Evolutionary conservation across 1,284 basidiomycete genomes (phyloP).

Genomic region (Heterobasidion annosum): DNA sequence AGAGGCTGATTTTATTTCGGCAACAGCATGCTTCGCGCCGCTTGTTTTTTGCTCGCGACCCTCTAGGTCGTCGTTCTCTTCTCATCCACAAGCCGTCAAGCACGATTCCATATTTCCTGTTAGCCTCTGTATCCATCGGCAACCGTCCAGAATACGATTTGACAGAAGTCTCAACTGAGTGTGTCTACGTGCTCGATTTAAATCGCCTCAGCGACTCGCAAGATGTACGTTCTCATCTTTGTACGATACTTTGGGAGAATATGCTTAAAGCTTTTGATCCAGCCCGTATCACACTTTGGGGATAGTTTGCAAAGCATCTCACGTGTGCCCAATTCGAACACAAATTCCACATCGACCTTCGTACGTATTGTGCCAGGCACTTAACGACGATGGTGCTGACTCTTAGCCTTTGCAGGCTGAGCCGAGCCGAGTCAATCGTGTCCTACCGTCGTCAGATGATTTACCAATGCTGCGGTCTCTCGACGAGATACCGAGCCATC

Average conservation of each 20-base stretch:
- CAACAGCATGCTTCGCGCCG: conserved; percentile 34
- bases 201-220: conserved; percentile 11
- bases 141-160: conserved; percentile 31
- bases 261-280: neutral
- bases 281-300: conserved; percentile 26
- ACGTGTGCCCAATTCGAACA: neutral
- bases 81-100: conserved; percentile 54
- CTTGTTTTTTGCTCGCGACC: conserved; percentile 81
- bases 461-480: conserved; percentile 24
- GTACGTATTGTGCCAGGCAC: neutral
- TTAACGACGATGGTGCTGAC: neutral
- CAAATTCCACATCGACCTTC: conserved; percentile 1
- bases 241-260: neutral
- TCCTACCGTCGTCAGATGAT: conserved; percentile 29
- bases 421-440: conserved; percentile 35
- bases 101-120: conserved; percentile 41
- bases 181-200: conserved; percentile 47
- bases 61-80: conserved; percentile 86
- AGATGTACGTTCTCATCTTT: conserved; percentile 5
- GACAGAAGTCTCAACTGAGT: conserved; percentile 56
- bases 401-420: conserved; percentile 26
- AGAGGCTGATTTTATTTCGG: conserved; percentile 1
- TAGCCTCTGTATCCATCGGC: conserved; percentile 62
- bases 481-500: conserved; percentile 34
- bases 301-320: conserved; percentile 17